Evolutionary conservation across 805 yeast genomes (phyloP), one percentile per base, ranked within the genome.

Genomic region (Suhomyces kilbournensis): DNA sequence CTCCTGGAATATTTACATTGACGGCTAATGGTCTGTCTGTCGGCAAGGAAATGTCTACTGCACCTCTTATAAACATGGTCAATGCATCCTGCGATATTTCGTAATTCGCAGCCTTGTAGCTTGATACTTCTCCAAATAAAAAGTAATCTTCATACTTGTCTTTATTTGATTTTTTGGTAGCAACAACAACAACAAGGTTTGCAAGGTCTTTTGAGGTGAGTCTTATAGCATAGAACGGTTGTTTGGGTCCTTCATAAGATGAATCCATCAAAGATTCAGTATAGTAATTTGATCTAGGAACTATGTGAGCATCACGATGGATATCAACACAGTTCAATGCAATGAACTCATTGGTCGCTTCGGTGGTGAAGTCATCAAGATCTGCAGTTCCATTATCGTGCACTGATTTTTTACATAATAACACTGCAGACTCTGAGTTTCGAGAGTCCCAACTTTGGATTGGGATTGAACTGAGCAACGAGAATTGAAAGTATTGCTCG

Each of bases 281-380:
- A 15, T 62, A 61, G 1, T 56, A 51, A 2, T 69, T 60, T 0
- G 92, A 81, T 32, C 79, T 69, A 2, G 93, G 94, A 4, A 84
- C 71, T 3, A 52, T 10, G 25, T 66, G 64, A 2, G 72, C 62
- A 54, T 72, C 77, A 4, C 62, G 53, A 5, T 67, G 60, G 1
- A 75, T 67, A 56, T 82, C 81, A 12, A 71, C 57, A 63, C 93
- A 86, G 43, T 68, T 72, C 17, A 78, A 55, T 4, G 59, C 57
- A 35, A 72, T 67, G 55, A 63, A 68, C 46, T 72, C 70, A 19
- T 57, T 63, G 2, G 82, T 74, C 7, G 60, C 51, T 3, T 59
- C 66, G 1, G 67, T 61, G 4, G 80, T 77, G 53, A 70, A 74
- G 54, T 78, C 82, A 45, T 67, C 55, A 4, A 63, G 9, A 9